Base-by-base conservation (phyloP, 371 early-diverging fungal genomes). In the Coemansia sp. region DNA sequence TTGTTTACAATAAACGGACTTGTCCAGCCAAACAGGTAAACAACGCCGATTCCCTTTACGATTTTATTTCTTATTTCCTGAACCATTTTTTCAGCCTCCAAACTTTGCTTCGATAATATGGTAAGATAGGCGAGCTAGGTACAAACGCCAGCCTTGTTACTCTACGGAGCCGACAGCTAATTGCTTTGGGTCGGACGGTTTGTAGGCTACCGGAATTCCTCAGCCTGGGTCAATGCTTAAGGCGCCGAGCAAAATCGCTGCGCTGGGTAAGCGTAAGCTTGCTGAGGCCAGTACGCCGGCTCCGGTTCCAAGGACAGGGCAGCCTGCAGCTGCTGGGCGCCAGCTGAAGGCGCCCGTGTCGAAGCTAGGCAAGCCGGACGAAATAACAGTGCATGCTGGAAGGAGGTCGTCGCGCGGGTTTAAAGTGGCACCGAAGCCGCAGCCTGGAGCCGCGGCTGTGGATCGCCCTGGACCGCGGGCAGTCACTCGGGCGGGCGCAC, bases 391-490 rank as follows among this genome's bases (percentile, higher is more conserved):
- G 2, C 64, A 56, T 40, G 64, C 68, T 7, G 72, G 72, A 10
- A 52, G 72, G 12, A 58, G 72, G 29, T 72, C 72, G 10, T 67
- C 72, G 5, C 63, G 60, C 52, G 72, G 72, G 3, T 72, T 72
- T 53, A 68, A 49, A 14, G 72, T 72, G 33, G 34, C 72, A 11
- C 58, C 60, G 16, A 72, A 60, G 48, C 60, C 48, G 34, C 36
- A 40, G 10, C 18, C n/a, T 8, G 18, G 14, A 11, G 16, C 46
- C 3, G 34, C 57, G 9, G 32, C 36, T 16, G 36, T 11, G 31
- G 34, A 34, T 3, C 48, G 6, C 11, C 50, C 64, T 3, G 38
- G 47, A 11, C 24, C 40, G 34, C 49, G 32, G 24, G 33, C 56
- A 2, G 42, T 38, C 3, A 31, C 55, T 40, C 38, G n/a, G 42